Conservation (phyloP, 1,284 basidiomycete genomes). For the Microbotryomycetes sp. region DNA sequence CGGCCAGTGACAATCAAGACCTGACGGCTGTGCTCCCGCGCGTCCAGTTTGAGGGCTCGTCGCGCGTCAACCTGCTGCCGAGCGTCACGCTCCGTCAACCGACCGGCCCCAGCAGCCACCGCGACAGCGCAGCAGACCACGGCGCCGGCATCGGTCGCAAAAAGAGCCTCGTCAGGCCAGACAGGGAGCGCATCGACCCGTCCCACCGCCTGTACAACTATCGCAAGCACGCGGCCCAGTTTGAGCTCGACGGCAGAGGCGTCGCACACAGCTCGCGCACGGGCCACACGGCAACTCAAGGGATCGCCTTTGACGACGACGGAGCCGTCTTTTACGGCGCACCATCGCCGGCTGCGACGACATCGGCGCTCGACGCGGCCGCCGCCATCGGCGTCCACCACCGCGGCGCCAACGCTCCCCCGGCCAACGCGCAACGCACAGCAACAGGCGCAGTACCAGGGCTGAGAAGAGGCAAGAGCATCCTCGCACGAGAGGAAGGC, state of each 20-base stretch:
- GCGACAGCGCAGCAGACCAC: neutral
- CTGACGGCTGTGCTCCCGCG: too few species aligned
- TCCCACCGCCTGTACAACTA: conserved; percentile 94
- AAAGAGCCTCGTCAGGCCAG: conserved; percentile 87
- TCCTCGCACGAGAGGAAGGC: conserved; percentile 70
- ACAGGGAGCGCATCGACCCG: conserved; percentile 94
- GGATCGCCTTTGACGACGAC: conserved; percentile 17
- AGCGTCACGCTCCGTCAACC: neutral
- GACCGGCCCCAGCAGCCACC: neutral
- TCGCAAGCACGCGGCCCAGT: conserved; percentile 74
- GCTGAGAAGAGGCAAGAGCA: conserved; percentile 73
- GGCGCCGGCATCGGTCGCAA: conserved; percentile 45
- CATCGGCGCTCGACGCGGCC: conserved; percentile 12
- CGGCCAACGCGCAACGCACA: neutral
- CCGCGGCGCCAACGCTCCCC: neutral
- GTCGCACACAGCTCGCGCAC: conserved; percentile 62
- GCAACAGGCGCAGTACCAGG: conserved; percentile 38
- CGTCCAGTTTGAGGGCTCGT: neutral
- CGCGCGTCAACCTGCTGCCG: neutral
- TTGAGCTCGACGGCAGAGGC: conserved; percentile 57
- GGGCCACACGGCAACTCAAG: conserved; percentile 54
- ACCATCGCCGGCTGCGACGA: conserved; percentile 6
- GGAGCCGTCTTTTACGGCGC: conserved; percentile 16
- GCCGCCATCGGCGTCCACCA: neutral
- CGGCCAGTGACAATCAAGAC: neutral